Base-by-base conservation (phyloP, 495 filamentous ascomycete genomes). In the Lasiosphaeria miniovina region DNA sequence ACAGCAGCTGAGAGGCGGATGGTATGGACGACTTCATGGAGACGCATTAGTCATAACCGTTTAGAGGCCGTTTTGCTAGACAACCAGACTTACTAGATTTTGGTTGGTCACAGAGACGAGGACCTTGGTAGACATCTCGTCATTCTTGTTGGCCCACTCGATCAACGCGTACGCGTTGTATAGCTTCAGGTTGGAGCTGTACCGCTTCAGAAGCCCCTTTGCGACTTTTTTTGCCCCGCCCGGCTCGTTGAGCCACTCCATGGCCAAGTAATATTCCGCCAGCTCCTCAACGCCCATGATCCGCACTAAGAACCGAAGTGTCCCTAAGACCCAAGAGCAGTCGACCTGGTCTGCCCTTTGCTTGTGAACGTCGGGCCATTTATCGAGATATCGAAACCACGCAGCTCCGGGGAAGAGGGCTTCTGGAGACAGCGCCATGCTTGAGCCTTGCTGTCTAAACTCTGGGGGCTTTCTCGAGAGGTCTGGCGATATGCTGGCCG, bases 131-230 rank as follows among this genome's bases (percentile, higher is more conserved):
- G 89, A 85, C 53, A 80, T 71, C 6, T 80, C 75, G 0, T 66
- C 55, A 52, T 86, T 85, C 0, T 76, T 79, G 52, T 78, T 81
- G 35, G 79, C 77, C 64, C 77, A 83, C 69, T 96, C 88, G 43
- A 91, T 82, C 32, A 91, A 74, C 4, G 88, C 88, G 61, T 91
- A 93, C 0, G 84, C 85, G 64, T 91, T 89, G 71, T 93, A 96
- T 4, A 96, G 74, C 36, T 79, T 74, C 8, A 90, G 69, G 65
- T 82, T 89, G 0, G 85, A 80, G 2, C 84, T 76, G 60, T 85
- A 80, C 54, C 78, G 78, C 65, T 90, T 93, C 10, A 97, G 68
- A 0, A 95, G 71, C 1, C 66, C 73, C 63, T 92, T 96, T 9
- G 89, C 89, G 11, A 80, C 80, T 64, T 90, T 93, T 60, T 81